Evolutionary conservation across 768 basidiomycete species (phyloP), one percentile per base, ranked within the genome.

Genomic region (Ramaria sp.): DNA sequence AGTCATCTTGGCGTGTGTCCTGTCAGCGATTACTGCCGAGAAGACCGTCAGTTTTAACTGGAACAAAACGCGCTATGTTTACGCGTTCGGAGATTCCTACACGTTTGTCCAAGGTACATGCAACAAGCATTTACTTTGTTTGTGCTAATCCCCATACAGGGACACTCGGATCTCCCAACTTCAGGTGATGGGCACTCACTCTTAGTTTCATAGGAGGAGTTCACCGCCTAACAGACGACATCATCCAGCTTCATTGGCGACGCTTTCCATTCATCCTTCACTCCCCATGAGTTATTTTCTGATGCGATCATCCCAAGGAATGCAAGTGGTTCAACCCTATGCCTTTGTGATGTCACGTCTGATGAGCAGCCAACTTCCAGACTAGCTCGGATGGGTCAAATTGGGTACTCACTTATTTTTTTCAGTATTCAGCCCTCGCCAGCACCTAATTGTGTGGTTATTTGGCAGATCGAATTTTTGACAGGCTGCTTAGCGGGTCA

Each of bases 11-110:
- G 19, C 19, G 5, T 15, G 6, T 42, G 4, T 19, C 41, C 41
- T 6, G 5, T 6, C 41, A 19, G 41, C 11, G 5, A 34, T 42
- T 42, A 17, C 41, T 19, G 41, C 41, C 41, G 47, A 15, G 10
- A 48, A 31, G 30, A n/a, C n/a, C n/a, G 30, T 55, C 38, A 19
- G 42, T 11, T 76, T 79, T 62, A 59, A 72, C 61, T 79, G 78
- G 77, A 64, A 74, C 42, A 55, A 61, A 5, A 73, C 73, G 24
- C 66, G 71, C 64, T 75, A 73, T 51, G 66, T 80, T 31, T 78
- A 78, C 60, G 77, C 76, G 6, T 81, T 81, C 59, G 79, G 78
- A 4, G 79, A 80, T 61, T 79, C 78, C 1, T 81, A 80, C 60
- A 74, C 78, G 0, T 80, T 79, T 58, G 77, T 81, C 0, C 74